These are phyloP conservation scores for Ajuga chamaepitys DNA, from an alignment of 257 asterid species.

Conservation along the genomic window DNA sequence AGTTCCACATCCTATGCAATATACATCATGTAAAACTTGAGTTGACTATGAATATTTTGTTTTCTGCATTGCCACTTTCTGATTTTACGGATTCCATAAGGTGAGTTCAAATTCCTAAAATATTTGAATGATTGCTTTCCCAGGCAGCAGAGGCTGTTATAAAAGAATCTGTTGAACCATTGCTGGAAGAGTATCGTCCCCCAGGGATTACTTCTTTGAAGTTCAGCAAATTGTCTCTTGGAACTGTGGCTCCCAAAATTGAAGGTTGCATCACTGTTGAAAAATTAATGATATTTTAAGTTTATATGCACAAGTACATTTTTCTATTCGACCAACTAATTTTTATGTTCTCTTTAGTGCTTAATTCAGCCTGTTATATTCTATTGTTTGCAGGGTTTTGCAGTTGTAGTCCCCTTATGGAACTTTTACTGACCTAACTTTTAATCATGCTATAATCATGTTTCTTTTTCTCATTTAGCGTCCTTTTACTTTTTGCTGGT, in stretches of 20 bases:
- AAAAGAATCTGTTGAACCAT: constrained; percentile 90
- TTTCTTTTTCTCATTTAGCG: too few relatives aligned
- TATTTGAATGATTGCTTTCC: constrained; percentile 20
- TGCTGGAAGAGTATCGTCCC: constrained; percentile 93
- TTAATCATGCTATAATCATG: background rate
- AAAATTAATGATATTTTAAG: background rate
- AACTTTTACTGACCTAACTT: background rate
- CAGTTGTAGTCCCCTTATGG: background rate
- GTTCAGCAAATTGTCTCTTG: constrained; percentile 88
- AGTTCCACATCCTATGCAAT: background rate
- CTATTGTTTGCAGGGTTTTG: background rate
- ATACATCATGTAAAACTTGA: background rate
- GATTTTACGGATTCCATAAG: background rate
- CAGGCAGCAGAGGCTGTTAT: constrained; percentile 98
- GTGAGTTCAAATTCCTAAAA: constrained; percentile 3
- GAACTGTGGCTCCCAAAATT: constrained; percentile 97
- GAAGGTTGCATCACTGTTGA: constrained; percentile 54
- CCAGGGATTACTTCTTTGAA: constrained; percentile 80
- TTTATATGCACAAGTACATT: background rate
- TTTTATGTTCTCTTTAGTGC: background rate
- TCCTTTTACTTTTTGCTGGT: too few relatives aligned
- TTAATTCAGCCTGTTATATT: background rate
- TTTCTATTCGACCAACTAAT: background rate
- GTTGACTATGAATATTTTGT: background rate
- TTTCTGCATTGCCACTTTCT: constrained; percentile 1